Base-by-base conservation (phyloP, 169 alveolate species). In the Plasmodium gaboni region DNA sequence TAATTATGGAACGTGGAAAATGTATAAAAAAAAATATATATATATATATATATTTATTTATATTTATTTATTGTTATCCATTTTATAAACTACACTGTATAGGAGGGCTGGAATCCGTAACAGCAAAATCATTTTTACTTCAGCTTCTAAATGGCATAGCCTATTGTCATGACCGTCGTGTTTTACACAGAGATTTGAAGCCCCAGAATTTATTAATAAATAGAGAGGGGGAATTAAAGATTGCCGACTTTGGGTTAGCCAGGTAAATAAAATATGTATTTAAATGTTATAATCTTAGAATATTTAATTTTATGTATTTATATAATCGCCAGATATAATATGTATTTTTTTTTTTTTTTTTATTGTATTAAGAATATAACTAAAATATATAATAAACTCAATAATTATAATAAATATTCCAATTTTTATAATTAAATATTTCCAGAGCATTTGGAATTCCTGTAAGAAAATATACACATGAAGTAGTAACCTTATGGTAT, bases 221-320 rank as follows among this genome's bases (percentile, higher is more conserved):
- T 88, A 85, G 98, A 53, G 97, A 93, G 61, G 98, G 98, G 3
- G 97, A 96, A 17, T 92, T 99, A 64, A 98, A 98, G 93, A 94
- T 99, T 19, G 99, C 99, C 2, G 99, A 99, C 94, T 99, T 99
- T 91, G 99, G 99, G 28, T 93, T 98, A 38, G 99, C 99, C 6
- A 88, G 98, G 94, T 91, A 68, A 13, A 44, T 15, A 9, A 7
- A 9, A 22, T 57, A 38, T 12, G 28, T 15, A 9, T 13, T 13
- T 12, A 53, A 15, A 15, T 53, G 13, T 53, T 53, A 53, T 32
- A 32, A 32, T 4, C 6, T 6, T 32, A 32, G 42, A 32, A 32
- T 32, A 32, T 32, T 32, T 32, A 32, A 32, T 32, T 32, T 32
- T 32, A 32, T 32, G 42, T 32, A 32, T 32, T 32, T 4, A 32